Percentiles rank a stretch among this genome's conserved stretches.
phyloP scores from a whole-genome alignment of 495 filamentous ascomycete genomes.

The Podospora tetraspora region DNA sequence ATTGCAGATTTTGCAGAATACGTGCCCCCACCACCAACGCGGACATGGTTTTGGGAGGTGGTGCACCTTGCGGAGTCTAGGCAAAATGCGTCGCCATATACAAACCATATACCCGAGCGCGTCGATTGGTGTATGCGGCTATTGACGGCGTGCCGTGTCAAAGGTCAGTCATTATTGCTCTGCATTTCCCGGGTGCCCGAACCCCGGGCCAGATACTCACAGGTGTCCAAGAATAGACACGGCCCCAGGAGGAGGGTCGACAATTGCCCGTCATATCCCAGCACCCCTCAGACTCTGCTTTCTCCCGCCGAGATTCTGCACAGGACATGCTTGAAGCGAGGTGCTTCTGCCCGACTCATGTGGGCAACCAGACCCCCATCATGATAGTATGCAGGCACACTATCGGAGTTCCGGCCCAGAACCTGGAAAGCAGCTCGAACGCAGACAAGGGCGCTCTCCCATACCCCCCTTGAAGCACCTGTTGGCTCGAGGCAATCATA shows the following conservation, averaged over 20 bases:
- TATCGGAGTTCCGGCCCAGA: constrained; percentile 6
- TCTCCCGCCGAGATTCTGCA: constrained; percentile 1
- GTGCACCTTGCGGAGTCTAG: constrained; percentile 1
- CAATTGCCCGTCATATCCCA: constrained; percentile 3
- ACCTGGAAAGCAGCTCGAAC: not conserved
- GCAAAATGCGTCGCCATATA: constrained; percentile 14
- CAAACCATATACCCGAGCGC: constrained; percentile 3
- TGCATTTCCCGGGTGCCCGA: constrained; percentile 1
- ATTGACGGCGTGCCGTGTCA: constrained; percentile 10
- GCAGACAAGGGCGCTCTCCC: not conserved
- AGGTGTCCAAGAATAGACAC: constrained; percentile 8
- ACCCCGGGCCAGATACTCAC: constrained; percentile 4
- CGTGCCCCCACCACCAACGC: not conserved
- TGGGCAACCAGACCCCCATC: not conserved
- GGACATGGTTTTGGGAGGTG: not conserved
- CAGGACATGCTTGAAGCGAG: not conserved
- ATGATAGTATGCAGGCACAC: constrained; percentile 5
- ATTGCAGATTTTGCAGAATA: not conserved
- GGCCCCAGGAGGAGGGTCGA: constrained; percentile 4
- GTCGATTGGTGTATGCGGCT: constrained; percentile 17
- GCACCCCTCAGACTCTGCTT: constrained; percentile 4
- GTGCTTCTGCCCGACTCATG: not conserved
- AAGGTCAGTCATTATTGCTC: constrained; percentile 2
- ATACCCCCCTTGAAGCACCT: not conserved
- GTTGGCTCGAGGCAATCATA: not conserved